Percentiles rank a stretch among this genome's conserved stretches.
These are phyloP conservation scores for Pseudogymnoascus sp. DNA, from an alignment of 2,329 filamentous ascomycete genomes.

Conservation along the genomic window DNA sequence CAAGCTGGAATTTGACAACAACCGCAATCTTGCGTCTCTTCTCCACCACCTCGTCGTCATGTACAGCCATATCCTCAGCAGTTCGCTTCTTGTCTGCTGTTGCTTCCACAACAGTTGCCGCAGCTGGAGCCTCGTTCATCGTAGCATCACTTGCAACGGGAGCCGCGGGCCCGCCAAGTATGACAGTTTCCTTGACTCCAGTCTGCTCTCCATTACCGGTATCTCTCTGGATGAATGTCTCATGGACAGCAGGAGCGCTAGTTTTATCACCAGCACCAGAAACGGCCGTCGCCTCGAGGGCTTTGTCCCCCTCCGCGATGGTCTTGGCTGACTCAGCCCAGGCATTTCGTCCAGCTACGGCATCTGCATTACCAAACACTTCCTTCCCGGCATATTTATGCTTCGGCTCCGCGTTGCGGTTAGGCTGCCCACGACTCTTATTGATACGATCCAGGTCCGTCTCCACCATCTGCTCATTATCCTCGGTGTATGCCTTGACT, in stretches of 20 bases:
- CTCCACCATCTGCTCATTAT: conserved; percentile 76
- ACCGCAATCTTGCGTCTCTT: conserved; percentile 50
- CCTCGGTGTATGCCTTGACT: conserved; percentile 60
- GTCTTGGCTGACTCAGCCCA: conserved; percentile 22
- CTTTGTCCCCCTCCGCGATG: neutral
- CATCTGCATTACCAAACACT: neutral
- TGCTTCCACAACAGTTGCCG: neutral
- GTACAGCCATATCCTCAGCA: neutral
- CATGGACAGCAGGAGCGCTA: conserved; percentile 17
- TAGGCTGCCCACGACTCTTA: conserved; percentile 14
- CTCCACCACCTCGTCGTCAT: neutral
- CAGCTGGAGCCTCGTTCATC: neutral
- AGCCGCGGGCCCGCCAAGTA: neutral
- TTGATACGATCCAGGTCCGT: conserved; percentile 65
- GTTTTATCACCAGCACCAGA: conserved; percentile 17
- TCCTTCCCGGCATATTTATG: neutral
- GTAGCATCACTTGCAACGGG: neutral
- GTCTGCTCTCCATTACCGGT: conserved; percentile 25
- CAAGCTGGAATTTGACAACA: conserved; percentile 66
- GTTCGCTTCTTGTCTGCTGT: conserved; percentile 1
- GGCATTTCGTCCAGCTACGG: conserved; percentile 21
- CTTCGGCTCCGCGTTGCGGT: neutral
- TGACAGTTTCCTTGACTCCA: conserved; percentile 15
- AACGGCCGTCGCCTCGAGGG: neutral
- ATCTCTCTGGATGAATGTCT: conserved; percentile 28